Conservation (phyloP, 2,329 filamentous ascomycete genomes). For the Alternaria brassicae region DNA sequence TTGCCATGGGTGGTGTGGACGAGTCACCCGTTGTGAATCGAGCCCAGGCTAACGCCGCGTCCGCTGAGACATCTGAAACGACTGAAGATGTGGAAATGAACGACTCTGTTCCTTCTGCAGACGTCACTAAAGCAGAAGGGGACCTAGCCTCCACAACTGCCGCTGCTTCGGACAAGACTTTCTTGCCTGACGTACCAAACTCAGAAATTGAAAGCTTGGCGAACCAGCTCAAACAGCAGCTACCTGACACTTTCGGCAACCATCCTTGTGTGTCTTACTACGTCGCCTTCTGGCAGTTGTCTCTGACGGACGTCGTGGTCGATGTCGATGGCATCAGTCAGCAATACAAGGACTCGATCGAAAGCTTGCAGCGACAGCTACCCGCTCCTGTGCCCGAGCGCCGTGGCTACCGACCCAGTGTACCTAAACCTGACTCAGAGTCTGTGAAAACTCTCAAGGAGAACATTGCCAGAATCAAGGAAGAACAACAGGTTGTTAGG, state of each 20-base stretch:
- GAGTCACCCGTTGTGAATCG: constrained; percentile 19
- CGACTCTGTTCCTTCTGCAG: constrained; percentile 30
- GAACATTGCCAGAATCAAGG: constrained; percentile 66
- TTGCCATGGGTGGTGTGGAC: constrained; percentile 36
- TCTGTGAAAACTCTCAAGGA: constrained; percentile 74
- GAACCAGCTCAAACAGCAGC: constrained; percentile 67
- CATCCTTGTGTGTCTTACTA: constrained; percentile 83
- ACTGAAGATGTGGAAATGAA: constrained; percentile 52
- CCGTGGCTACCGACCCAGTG: constrained; percentile 64
- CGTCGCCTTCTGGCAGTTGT: constrained; percentile 89
- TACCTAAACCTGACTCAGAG: constrained; percentile 61
- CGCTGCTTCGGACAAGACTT: neutral
- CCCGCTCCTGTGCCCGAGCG: constrained; percentile 62
- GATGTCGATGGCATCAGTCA: constrained; percentile 67
- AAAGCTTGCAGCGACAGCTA: constrained; percentile 41
- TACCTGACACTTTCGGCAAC: constrained; percentile 70
- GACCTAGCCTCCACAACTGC: neutral
- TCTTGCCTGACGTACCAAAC: constrained; percentile 56
- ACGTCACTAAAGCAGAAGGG: neutral
- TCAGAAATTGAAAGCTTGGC: constrained; percentile 78
- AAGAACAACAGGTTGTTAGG: constrained; percentile 62
- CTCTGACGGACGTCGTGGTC: constrained; percentile 76
- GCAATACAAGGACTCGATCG: constrained; percentile 79
- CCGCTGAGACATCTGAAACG: constrained; percentile 9
- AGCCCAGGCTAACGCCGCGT: neutral